Base-by-base conservation (phyloP, 1,139 yeast species). In the Debaryomyces sp. region DNA sequence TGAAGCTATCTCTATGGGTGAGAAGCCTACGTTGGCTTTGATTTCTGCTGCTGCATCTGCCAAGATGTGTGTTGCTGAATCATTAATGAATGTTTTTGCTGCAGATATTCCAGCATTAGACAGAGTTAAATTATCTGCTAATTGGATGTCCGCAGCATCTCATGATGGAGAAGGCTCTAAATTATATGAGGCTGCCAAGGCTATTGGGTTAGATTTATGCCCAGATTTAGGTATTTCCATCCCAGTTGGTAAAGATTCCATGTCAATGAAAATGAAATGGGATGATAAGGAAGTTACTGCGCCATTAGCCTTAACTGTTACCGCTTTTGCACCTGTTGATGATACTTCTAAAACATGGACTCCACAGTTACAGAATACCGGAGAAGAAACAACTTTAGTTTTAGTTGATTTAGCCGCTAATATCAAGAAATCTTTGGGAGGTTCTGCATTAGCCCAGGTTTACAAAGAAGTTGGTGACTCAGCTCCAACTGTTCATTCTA, bases 261-360 rank as follows among this genome's bases (percentile, higher is more conserved):
- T 94, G 97, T 92, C 98, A 27, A 92, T 95, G 99, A 91, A 91
- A 74, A 95, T 95, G 99, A 87, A 88, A 64, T 95, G 99, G 99
- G 94, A 82, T 50, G 82, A 85, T 56, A 89, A 87, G 62, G 96
- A 90, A 69, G 98, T 95, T 38, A 86, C 96, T 54, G 91, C 98
- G 27, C 99, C 99, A 44, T 77, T 95, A 63, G 87, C 98, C n/a
- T 81, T 92, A 60, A 87, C 89, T 45, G 80, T 94, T 56, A 92
- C 99, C 32, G 95, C 98, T 0, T 95, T 94, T 67, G 89, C 88
- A 48, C 89, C 96, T 45, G 97, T 95, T 45, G 77, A 75, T 42
- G 80, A 92, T 64, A 94, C 97, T 35, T 79, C 91, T 41, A 85
- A 82, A 52, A 94, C 99, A 5, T 95, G 99, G 99, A 94, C 98